phyloP scores from a whole-genome alignment of 371 early-diverging fungal species.

The Apophysomyces sp. region DNA sequence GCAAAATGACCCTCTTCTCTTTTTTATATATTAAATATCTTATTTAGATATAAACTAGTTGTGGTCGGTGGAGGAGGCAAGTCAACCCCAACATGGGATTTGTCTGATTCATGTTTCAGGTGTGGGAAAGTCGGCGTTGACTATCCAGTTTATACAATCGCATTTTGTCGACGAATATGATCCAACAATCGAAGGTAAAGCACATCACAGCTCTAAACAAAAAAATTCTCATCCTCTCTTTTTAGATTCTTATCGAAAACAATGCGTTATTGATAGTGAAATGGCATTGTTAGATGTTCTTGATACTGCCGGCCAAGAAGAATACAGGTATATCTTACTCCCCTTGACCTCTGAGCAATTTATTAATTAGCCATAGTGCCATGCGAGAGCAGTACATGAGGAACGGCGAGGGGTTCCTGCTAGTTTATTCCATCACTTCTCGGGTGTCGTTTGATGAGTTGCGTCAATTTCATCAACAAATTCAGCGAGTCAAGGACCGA shows the following conservation, averaged over 20 bases:
- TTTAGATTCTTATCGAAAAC: slow-evolving; percentile 78
- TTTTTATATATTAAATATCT: neutral
- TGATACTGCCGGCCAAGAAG: slow-evolving; percentile 87
- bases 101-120: slow-evolving; percentile 13
- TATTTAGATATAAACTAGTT: neutral
- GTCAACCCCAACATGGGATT: neutral
- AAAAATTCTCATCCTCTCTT: neutral
- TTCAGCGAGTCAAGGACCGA: slow-evolving; percentile 75
- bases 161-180: slow-evolving; percentile 85
- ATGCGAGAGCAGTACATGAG: slow-evolving; percentile 85
- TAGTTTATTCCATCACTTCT: slow-evolving; percentile 64
- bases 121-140: slow-evolving; percentile 76
- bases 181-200: slow-evolving; percentile 77
- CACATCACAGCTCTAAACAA: too few relatives aligned
- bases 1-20: neutral
- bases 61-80: neutral
- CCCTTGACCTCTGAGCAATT: neutral
- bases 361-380: slow-evolving; percentile 38
- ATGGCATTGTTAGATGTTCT: slow-evolving; percentile 74
- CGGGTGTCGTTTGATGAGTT: slow-evolving; percentile 68
- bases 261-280: slow-evolving; percentile 70
- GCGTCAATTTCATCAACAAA: slow-evolving; percentile 58
- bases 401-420: slow-evolving; percentile 55
- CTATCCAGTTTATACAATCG: slow-evolving; percentile 78
- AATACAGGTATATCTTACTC: slow-evolving; percentile 58